Evolutionary conservation across 2,329 filamentous ascomycete species (phyloP).

Genomic region (Ilyonectria mors-panacis): DNA sequence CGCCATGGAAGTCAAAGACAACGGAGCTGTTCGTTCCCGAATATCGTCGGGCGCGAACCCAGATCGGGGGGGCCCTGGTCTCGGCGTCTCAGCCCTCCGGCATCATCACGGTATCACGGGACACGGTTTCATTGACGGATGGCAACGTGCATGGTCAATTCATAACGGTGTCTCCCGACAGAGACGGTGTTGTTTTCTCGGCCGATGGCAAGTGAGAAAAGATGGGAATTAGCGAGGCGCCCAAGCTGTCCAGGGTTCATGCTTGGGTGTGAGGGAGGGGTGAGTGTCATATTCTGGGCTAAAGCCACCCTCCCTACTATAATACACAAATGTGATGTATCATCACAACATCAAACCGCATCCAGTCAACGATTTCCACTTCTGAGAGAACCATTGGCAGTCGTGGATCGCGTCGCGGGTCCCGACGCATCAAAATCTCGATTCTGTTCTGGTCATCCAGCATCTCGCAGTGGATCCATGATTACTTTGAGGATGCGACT

Average conservation of each 20-base stretch:
- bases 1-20: conserved; percentile 9
- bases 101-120: conserved; percentile 43
- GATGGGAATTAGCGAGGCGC: conserved; percentile 35
- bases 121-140: conserved; percentile 38
- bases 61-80: conserved; percentile 31
- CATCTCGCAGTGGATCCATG: conserved; percentile 18
- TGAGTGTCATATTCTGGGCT: conserved; percentile 35
- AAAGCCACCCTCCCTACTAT: conserved; percentile 38
- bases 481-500: conserved; percentile 4
- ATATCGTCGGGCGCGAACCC: conserved; percentile 20
- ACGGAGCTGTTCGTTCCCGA: conserved; percentile 21
- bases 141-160: conserved; percentile 30
- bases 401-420: conserved; percentile 40
- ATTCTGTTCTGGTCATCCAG: conserved; percentile 35
- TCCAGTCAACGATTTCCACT: conserved; percentile 35
- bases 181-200: conserved; percentile 50
- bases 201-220: conserved; percentile 44
- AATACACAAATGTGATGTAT: conserved; percentile 41
- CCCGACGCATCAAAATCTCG: conserved; percentile 42
- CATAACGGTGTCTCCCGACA: conserved; percentile 39
- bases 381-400: conserved; percentile 41
- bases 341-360: conserved; percentile 33
- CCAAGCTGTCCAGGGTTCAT: conserved; percentile 24
- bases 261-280: conserved; percentile 31
- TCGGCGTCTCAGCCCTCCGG: conserved; percentile 38